Conservation (phyloP, 2,329 filamentous ascomycete species). For the Colletotrichum tofieldiae region DNA sequence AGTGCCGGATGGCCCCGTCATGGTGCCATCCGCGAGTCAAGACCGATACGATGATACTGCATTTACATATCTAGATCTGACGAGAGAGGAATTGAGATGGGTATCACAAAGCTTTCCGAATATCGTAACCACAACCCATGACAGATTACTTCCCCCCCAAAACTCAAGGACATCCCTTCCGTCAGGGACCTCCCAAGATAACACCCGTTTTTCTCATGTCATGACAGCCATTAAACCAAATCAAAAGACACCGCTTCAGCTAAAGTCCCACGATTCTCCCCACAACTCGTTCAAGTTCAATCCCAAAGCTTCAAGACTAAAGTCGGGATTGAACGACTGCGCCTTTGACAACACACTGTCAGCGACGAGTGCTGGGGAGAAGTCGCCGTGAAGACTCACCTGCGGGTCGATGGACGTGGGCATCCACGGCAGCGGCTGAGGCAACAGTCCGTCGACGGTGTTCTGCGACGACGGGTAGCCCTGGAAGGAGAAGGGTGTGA, state of each 20-base stretch:
- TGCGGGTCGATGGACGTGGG: conserved; percentile 49
- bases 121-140: conserved; percentile 24
- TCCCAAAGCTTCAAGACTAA: conserved; percentile 68
- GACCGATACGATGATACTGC: conserved; percentile 10
- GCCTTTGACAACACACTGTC: conserved; percentile 48
- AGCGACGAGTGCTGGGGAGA: conserved; percentile 42
- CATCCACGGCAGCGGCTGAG: conserved; percentile 53
- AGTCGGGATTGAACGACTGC: conserved; percentile 64
- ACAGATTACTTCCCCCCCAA: conserved; percentile 15
- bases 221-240: conserved; percentile 13
- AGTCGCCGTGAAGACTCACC: conserved; percentile 43
- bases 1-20: neutral
- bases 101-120: conserved; percentile 40
- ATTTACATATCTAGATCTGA: conserved; percentile 26
- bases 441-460: conserved; percentile 43
- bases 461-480: conserved; percentile 41
- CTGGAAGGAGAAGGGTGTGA: conserved; percentile 58
- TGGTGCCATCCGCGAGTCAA: conserved; percentile 18
- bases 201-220: neutral
- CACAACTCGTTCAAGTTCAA: conserved; percentile 70
- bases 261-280: conserved; percentile 65
- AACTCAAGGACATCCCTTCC: conserved; percentile 8
- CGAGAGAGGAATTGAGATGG: conserved; percentile 36
- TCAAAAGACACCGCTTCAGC: conserved; percentile 46
- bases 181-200: neutral